phyloP scores from a whole-genome alignment of 177 flowering plant genomes.

The Telopea speciosissima region DNA sequence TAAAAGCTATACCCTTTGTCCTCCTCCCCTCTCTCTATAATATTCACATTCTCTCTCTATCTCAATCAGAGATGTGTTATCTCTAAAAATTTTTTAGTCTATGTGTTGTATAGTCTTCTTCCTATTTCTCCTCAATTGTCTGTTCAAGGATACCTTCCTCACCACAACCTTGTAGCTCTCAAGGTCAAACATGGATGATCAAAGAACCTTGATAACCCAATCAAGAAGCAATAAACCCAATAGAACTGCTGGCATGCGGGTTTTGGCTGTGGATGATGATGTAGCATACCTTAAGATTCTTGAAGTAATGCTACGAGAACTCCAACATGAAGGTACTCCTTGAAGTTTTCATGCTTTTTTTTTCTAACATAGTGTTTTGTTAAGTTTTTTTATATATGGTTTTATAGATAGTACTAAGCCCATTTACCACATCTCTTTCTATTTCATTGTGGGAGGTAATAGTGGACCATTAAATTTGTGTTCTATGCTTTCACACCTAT shows the following conservation, averaged over 20 bases:
- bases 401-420: too few species aligned
- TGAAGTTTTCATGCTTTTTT: not conserved
- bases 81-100: too few species aligned
- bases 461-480: not conserved
- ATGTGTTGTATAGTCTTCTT: too few species aligned
- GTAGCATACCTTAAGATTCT: conserved; percentile 3
- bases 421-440: too few species aligned
- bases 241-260: conserved; percentile 10
- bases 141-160: not conserved
- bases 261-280: conserved; percentile 21
- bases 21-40: too few species aligned
- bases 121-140: not conserved
- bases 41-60: not conserved
- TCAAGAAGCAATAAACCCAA: not conserved
- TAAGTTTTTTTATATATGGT: too few species aligned
- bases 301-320: conserved; percentile 5
- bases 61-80: too few species aligned
- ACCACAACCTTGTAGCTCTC: not conserved
- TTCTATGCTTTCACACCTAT: not conserved
- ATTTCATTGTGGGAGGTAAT: not conserved
- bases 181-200: not conserved
- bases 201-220: not conserved
- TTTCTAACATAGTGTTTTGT: too few species aligned
- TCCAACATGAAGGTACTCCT: conserved; percentile 19
- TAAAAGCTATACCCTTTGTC: too few species aligned